Evolutionary conservation across 2,329 filamentous ascomycete species (phyloP), one percentile per base, ranked within the genome.

Genomic region (Pseudogymnoascus pannorum): DNA sequence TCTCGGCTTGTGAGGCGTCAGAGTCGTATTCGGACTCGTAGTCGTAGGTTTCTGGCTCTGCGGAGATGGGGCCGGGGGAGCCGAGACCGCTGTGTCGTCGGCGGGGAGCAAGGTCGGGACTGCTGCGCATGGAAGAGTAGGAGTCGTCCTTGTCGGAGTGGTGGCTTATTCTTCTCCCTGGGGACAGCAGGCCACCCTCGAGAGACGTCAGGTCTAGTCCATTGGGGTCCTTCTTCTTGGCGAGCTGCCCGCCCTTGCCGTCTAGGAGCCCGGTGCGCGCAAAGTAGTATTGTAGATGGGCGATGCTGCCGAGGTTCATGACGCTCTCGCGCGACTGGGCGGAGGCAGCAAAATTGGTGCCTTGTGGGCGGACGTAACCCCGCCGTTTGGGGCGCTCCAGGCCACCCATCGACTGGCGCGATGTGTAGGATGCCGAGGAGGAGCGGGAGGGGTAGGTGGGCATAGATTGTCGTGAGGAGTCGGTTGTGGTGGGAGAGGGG

Each of bases 261-360:
- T 99, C 94, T 58, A 99, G 77, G 65, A 99, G 77, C 5, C 94
- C 94, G 0, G 94, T 99, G 63, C 94, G 83, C 35, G 94, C 93
- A 77, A 99, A 99, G 76, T 97, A 99, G 76, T 97, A 96, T 75
- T 99, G 94, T 71, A 99, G 79, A 77, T 99, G 94, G 61, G 92
- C 91, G 69, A 99, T 99, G 75, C 92, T 97, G 60, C 94, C 94
- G 64, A 99, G 77, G 71, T 91, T 96, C 84, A 97, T 88, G 66
- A 99, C 94, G 72, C 92, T 97, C 74, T 99, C 93, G 65, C 94
- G 83, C 58, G 91, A 91, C 71, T 86, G 87, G 54, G 94, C 94
- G 61, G 92, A 97, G 63, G 89, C 88, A 24, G 94, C 91, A 73
- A 97, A 99, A 70, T 92, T 69, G 18, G 71, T 73, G 33, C 71